phyloP scores from a whole-genome alignment of 805 yeast genomes.

The Lipomyces oligophaga region DNA sequence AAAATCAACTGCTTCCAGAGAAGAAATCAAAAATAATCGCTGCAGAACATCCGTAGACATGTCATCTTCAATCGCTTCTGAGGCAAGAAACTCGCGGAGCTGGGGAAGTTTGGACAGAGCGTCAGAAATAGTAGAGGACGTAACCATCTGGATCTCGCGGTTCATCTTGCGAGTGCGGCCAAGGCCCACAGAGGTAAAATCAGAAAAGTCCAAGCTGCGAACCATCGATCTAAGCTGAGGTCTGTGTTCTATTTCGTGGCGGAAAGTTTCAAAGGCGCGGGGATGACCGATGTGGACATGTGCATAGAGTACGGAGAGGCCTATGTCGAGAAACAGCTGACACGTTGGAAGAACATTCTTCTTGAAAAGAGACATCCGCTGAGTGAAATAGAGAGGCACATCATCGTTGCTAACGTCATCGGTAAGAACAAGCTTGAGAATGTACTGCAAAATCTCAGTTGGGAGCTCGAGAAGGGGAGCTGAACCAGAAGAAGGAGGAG shows the following conservation, averaged over 20 bases:
- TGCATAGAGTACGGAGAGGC: slow-evolving; percentile 38
- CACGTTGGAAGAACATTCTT: slow-evolving; percentile 30
- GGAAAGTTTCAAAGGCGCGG: slow-evolving; percentile 68
- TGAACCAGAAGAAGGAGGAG: background rate
- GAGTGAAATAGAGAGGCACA: slow-evolving; percentile 8
- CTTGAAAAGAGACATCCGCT: slow-evolving; percentile 23
- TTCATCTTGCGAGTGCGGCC: slow-evolving; percentile 90
- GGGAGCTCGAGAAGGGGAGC: slow-evolving; percentile 17
- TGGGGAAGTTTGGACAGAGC: slow-evolving; percentile 61
- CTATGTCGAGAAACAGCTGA: slow-evolving; percentile 35
- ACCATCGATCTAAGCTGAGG: slow-evolving; percentile 58
- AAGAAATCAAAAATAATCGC: slow-evolving; percentile 52
- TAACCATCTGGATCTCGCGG: slow-evolving; percentile 85
- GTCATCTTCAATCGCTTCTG: slow-evolving; percentile 83
- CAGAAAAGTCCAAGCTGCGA: slow-evolving; percentile 77
- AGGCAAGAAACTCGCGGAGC: slow-evolving; percentile 71
- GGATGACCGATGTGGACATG: slow-evolving; percentile 65
- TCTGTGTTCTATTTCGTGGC: slow-evolving; percentile 38
- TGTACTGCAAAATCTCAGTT: slow-evolving; percentile 15
- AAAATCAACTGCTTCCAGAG: slow-evolving; percentile 70
- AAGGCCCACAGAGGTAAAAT: slow-evolving; percentile 81
- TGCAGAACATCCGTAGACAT: slow-evolving; percentile 57
- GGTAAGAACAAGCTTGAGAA: slow-evolving; percentile 12
- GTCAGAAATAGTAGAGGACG: slow-evolving; percentile 61
- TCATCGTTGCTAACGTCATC: slow-evolving; percentile 12